Conservation (phyloP, 371 early-diverging fungal genomes). For the Mucor indicus region DNA sequence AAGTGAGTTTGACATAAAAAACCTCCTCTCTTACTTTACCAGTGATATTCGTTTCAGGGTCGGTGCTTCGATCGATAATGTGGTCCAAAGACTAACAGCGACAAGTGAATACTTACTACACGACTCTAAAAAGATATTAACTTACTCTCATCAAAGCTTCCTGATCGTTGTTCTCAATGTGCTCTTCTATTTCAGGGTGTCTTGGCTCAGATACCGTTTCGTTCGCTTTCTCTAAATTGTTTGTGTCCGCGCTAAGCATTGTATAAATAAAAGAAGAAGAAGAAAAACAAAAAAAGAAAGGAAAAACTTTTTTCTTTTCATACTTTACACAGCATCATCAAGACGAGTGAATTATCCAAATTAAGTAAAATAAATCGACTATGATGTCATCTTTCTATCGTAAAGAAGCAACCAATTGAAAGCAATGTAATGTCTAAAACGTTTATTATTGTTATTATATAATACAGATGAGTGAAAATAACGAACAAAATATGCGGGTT, state of each 20-base stretch:
- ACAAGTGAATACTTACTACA: not conserved
- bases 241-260: conserved; percentile 2
- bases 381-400: no score
- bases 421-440: no score
- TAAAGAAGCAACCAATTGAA: no score
- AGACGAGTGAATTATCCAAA: no score
- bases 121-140: not conserved
- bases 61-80: conserved; percentile 21
- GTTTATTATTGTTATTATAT: no score
- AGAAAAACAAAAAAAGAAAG: conserved; percentile 3
- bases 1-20: not conserved
- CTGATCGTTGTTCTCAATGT: conserved; percentile 17
- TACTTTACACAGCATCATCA: no score
- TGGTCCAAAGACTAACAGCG: conserved; percentile 8
- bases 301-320: no score
- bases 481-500: no score
- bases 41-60: not conserved
- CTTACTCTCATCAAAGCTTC: conserved; percentile 23
- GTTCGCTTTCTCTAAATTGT: not conserved
- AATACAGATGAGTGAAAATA: no score
- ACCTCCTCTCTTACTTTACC: not conserved
- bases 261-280: conserved; percentile 2
- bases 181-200: conserved; percentile 13
- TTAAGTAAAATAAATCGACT: no score
- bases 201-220: not conserved